phyloP scores from a whole-genome alignment of 768 basidiomycete species.

The Gautieria morchelliformis region DNA sequence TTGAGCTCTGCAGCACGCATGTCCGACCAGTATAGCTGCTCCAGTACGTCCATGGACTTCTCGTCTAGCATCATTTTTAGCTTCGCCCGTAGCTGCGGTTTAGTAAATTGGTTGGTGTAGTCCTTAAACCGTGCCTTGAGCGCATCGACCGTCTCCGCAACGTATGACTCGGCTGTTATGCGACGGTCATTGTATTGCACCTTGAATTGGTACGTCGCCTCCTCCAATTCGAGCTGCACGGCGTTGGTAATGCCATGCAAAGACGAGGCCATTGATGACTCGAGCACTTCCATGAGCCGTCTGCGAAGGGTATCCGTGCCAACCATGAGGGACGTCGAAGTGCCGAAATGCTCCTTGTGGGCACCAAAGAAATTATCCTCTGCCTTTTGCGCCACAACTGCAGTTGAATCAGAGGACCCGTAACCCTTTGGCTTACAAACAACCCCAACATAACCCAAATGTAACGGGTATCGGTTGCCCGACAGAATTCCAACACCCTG shows the following conservation, averaged over 20 bases:
- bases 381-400: constrained; percentile 40
- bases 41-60: constrained; percentile 93
- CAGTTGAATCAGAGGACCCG: constrained; percentile 39
- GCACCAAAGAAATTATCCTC: constrained; percentile 62
- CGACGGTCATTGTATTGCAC: constrained; percentile 96
- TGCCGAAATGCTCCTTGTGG: constrained; percentile 54
- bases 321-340: constrained; percentile 64
- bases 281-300: constrained; percentile 93
- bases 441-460: constrained; percentile 95
- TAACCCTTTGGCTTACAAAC: constrained; percentile 73
- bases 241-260: constrained; percentile 95
- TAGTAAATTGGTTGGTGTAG: constrained; percentile 75
- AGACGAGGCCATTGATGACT: constrained; percentile 94
- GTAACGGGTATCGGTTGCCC: constrained; percentile 93
- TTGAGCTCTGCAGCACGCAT: constrained; percentile 72
- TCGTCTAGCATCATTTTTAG: constrained; percentile 93
- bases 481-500: constrained; percentile 72
- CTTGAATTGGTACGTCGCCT: constrained; percentile 97
- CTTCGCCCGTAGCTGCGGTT: constrained; percentile 78
- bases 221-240: constrained; percentile 94
- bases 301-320: constrained; percentile 86
- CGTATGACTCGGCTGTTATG: constrained; percentile 92
- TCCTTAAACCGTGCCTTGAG: constrained; percentile 88
- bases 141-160: constrained; percentile 92
- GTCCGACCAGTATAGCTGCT: constrained; percentile 96